These are phyloP conservation scores for Paracamarosporium sp. DNA, from an alignment of 2,329 filamentous ascomycete genomes.

Conservation along the genomic window DNA sequence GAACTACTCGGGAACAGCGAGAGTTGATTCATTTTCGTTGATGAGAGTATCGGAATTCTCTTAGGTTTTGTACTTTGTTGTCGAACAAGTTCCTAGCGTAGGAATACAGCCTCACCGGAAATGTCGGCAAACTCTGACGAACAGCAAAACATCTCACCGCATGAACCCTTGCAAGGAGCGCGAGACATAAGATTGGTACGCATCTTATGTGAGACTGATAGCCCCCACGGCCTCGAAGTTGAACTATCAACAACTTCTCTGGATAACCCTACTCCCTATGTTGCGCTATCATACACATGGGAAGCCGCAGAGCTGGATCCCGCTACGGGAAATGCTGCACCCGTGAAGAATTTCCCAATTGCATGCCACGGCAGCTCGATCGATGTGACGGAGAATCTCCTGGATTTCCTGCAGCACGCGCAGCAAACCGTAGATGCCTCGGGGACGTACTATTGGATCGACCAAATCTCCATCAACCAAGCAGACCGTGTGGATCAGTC, in stretches of 20 bases:
- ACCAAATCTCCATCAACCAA: conserved; percentile 1
- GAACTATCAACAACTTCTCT: background rate
- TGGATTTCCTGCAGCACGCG: background rate
- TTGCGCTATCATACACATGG: conserved; percentile 2
- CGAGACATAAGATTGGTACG: no score
- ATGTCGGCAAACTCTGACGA: no score
- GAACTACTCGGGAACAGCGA: no score
- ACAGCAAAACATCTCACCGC: no score
- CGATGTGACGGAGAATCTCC: no score
- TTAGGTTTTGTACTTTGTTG: no score
- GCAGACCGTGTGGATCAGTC: background rate
- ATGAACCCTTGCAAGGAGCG: no score
- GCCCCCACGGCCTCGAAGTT: background rate
- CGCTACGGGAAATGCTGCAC: background rate
- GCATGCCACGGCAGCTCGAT: background rate
- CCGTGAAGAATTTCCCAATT: background rate
- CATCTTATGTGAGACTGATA: background rate
- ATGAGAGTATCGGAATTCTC: no score
- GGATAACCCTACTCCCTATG: background rate
- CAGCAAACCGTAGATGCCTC: background rate
- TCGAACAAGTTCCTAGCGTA: no score
- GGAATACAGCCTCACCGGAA: no score
- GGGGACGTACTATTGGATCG: background rate
- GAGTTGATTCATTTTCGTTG: no score
- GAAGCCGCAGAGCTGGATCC: background rate